A percentile compares a stretch with the other conserved stretches of the same genome.
Conservation (phyloP, 2,329 filamentous ascomycete genomes). For the Botrytis fabae region DNA sequence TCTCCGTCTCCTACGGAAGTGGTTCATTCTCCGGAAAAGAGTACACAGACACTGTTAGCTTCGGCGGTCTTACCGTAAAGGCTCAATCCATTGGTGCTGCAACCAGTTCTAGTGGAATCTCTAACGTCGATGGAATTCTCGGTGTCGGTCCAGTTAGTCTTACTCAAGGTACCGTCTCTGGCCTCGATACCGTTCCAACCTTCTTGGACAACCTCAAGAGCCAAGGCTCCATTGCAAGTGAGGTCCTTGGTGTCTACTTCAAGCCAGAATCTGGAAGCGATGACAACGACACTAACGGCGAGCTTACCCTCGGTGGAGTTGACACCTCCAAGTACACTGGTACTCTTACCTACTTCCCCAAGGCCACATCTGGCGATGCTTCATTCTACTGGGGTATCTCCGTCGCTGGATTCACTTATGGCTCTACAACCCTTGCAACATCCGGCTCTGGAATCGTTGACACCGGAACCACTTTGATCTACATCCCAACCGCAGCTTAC, state of each 20-base stretch:
- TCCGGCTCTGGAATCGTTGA: not conserved
- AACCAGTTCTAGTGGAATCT: not conserved
- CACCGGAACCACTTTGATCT: not conserved
- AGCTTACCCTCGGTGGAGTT: not conserved
- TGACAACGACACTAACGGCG: not conserved
- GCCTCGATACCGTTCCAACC: not conserved
- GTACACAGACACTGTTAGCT: not conserved
- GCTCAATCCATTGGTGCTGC: conserved; percentile 1
- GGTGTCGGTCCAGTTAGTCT: not conserved
- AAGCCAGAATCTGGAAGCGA: not conserved
- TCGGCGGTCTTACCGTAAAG: not conserved
- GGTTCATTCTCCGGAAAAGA: not conserved
- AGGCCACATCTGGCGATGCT: not conserved
- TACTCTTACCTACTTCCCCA: not conserved
- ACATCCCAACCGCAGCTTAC: not conserved
- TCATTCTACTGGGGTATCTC: not conserved
- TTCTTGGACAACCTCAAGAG: not conserved
- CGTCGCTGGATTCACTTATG: not conserved
- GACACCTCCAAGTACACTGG: not conserved
- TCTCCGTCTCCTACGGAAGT: not conserved
- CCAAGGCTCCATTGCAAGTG: not conserved
- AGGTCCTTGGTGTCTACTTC: not conserved
- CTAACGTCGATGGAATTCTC: not conserved
- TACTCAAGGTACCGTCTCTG: not conserved
- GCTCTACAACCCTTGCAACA: not conserved